Evolutionary conservation across 2,329 filamentous ascomycete species (phyloP).

Genomic region (Neonectria hederae): DNA sequence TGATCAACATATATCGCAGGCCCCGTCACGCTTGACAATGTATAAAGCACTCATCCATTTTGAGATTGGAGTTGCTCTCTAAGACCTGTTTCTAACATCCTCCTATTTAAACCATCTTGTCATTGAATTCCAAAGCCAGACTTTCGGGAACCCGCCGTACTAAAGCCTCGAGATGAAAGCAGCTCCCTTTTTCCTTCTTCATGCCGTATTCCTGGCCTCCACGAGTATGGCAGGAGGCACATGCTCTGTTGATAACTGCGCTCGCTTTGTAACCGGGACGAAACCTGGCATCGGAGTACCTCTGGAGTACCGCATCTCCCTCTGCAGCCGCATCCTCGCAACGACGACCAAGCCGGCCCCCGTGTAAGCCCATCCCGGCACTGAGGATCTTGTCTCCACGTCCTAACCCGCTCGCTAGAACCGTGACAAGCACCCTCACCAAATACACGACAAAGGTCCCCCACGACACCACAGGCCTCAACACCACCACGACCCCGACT

Average conservation of each 20-base stretch:
- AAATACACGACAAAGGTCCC: conserved; percentile 17
- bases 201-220: conserved; percentile 3
- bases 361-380: conserved; percentile 22
- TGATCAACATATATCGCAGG: not conserved
- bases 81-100: not conserved
- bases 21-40: not conserved
- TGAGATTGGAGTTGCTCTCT: not conserved
- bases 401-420: conserved; percentile 20
- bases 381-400: not conserved
- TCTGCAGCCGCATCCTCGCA: conserved; percentile 26
- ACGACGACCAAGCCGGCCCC: conserved; percentile 24
- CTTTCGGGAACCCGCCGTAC: not conserved
- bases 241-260: conserved; percentile 30
- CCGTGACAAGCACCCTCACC: conserved; percentile 26
- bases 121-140: not conserved
- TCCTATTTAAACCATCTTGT: not conserved
- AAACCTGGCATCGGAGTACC: conserved; percentile 23
- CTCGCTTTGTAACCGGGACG: conserved; percentile 31
- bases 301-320: conserved; percentile 22
- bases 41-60: conserved; percentile 11
- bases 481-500: not conserved
- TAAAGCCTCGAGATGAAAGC: conserved; percentile 14
- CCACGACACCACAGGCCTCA: not conserved
- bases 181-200: not conserved
- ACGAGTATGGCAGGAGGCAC: conserved; percentile 4